Evolutionary conservation across 2,329 filamentous ascomycete species (phyloP).

Genomic region (Colletotrichum camelliae): DNA sequence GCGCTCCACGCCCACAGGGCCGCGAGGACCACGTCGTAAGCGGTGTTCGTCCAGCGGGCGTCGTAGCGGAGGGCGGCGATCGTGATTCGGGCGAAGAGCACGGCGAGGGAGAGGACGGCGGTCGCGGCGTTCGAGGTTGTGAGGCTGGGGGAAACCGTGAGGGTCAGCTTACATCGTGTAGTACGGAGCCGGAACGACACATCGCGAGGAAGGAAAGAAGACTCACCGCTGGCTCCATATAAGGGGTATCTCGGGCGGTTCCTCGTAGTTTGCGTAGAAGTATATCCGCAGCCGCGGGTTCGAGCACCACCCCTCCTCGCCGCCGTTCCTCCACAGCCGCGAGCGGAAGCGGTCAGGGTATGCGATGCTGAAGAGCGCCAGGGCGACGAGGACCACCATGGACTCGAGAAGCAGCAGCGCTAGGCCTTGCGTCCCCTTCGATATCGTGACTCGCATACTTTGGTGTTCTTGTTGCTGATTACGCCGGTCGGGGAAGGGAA

Average conservation of each 20-base stretch:
- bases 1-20: slow-evolving; percentile 31
- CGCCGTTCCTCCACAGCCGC: slow-evolving; percentile 31
- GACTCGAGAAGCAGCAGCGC: slow-evolving; percentile 25
- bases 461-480: not conserved
- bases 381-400: slow-evolving; percentile 2
- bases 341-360: slow-evolving; percentile 28
- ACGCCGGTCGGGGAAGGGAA: not conserved
- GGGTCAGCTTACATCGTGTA: not conserved
- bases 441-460: not conserved
- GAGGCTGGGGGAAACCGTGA: slow-evolving; percentile 20
- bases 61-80: slow-evolving; percentile 27
- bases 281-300: slow-evolving; percentile 33
- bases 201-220: not conserved
- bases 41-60: slow-evolving; percentile 19
- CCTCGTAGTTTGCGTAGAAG: slow-evolving; percentile 34
- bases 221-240: slow-evolving; percentile 32
- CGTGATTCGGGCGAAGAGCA: slow-evolving; percentile 29
- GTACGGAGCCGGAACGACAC: too few relatives aligned
- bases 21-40: slow-evolving; percentile 34
- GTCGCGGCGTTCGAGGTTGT: slow-evolving; percentile 33
- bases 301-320: slow-evolving; percentile 33
- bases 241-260: slow-evolving; percentile 30
- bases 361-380: slow-evolving; percentile 27
- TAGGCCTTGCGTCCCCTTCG: not conserved
- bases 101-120: slow-evolving; percentile 31